These are phyloP conservation scores for Backusella circina DNA, from an alignment of 192 early-diverging fungal species.

Conservation along the genomic window DNA sequence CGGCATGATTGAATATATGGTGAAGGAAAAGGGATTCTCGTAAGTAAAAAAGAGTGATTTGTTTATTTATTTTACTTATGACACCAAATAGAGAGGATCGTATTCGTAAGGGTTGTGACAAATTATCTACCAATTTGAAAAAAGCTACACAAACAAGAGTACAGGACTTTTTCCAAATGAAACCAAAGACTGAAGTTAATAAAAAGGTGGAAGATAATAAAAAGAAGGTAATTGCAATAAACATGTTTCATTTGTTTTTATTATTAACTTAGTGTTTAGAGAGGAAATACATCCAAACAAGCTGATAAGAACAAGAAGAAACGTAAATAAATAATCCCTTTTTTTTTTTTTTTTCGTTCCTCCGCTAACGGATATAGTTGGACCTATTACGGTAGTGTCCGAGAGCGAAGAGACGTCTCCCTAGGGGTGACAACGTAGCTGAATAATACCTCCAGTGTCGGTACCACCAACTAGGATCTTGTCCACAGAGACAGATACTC, in stretches of 20 bases:
- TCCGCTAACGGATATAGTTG: too few species aligned
- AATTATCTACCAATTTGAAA: constrained; percentile 72
- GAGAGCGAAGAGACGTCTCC: too few species aligned
- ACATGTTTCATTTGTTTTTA: background rate
- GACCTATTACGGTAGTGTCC: too few species aligned
- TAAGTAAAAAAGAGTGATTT: constrained; percentile 21
- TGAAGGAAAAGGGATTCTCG: constrained; percentile 95
- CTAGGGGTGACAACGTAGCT: too few species aligned
- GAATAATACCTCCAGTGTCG: too few species aligned
- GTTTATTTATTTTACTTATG: constrained; percentile 3
- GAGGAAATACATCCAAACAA: background rate
- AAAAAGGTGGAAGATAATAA: background rate
- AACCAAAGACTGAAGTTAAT: background rate
- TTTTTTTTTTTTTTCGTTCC: background rate
- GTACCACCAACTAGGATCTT: too few species aligned
- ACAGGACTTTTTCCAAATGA: constrained; percentile 80
- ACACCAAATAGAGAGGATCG: constrained; percentile 70
- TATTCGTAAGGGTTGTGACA: constrained; percentile 75
- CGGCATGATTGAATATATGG: constrained; percentile 82
- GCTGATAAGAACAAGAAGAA: background rate
- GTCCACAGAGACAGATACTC: too few species aligned
- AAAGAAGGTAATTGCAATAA: background rate
- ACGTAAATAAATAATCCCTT: background rate
- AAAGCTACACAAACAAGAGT: constrained; percentile 87
- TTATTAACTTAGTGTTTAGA: too few species aligned